Evolutionary conservation across 108 stramenopile genomes (phyloP), one percentile per base, ranked within the genome.

Genomic region (Schizochytrium sp.): DNA sequence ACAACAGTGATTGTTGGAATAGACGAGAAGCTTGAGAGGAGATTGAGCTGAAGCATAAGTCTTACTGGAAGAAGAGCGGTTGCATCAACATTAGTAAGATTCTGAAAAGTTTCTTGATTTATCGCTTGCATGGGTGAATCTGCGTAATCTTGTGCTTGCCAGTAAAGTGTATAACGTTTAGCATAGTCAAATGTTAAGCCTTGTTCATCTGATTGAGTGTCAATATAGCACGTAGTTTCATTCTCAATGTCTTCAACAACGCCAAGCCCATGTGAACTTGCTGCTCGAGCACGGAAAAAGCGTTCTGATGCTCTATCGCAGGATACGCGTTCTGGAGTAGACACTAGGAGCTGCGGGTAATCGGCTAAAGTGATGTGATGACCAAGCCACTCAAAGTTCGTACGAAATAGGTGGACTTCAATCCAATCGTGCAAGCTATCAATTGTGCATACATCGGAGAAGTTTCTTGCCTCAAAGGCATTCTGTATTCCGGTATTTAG

Each of bases 361-460:
- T 83, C 76, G 50, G 55, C 2, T 47, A 83, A 53, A n/a, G 76
- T 38, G 47, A 55, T 19, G 8, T 83, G 76, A 7, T 50, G 76
- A 28, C 76, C 76, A 0, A 49, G 76, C 76, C 76, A 83, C 15
- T n/a, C 15, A 13, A 83, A 55, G 0, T 40, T 38, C 10, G 47
- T 17, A 47, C 2, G 3, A 15, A 69, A 44, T 44, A 13, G 12
- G 19, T 8, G 8, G 28, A 7, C 64, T 44, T 69, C 64, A 15
- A 69, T 38, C 64, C 64, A 69, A 5, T 7, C 19, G 64, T 12
- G 19, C 10, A 13, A 69, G 12, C 5, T 44, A 44, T 8, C 10
- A 7, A 69, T 7, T 8, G 64, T 69, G 15, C 15, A 8, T 8
- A 69, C 19, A 13, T 69, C 19, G 5, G 12, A 38, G 3, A 69